These are phyloP conservation scores for Calamus simplicifolius DNA, from an alignment of 176 grass and related monocot species.

Conservation along the genomic window DNA sequence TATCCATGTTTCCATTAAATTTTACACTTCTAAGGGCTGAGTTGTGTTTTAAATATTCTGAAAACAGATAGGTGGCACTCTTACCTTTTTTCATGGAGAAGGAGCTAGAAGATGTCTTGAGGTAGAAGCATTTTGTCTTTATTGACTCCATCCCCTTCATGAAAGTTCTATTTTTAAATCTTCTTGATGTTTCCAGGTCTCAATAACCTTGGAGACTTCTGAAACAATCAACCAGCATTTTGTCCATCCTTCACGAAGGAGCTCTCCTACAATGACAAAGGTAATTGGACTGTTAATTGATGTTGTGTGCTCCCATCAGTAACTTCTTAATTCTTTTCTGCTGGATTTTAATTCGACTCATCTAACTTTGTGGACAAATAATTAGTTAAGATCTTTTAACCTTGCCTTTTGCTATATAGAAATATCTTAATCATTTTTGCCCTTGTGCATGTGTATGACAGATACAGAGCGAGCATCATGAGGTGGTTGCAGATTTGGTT, in stretches of 20 bases:
- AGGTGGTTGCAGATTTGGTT: conserved; percentile 79
- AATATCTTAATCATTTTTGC: too few species aligned
- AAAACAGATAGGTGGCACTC: conserved; percentile 80
- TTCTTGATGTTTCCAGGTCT: conserved; percentile 39
- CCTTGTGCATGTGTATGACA: conserved; percentile 11
- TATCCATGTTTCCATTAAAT: background rate
- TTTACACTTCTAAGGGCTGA: conserved; percentile 7
- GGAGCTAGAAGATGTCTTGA: conserved; percentile 64
- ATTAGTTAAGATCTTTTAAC: too few species aligned
- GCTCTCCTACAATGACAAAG: conserved; percentile 87
- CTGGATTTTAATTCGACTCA: conserved; percentile 1
- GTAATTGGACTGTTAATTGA: conserved; percentile 20
- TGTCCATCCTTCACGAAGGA: conserved; percentile 91
- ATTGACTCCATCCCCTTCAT: conserved; percentile 14
- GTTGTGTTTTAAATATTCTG: conserved; percentile 16
- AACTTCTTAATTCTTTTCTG: background rate
- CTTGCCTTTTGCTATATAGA: too few species aligned
- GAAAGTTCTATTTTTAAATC: background rate
- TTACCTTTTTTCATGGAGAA: conserved; percentile 78
- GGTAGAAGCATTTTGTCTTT: conserved; percentile 35
- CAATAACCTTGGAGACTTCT: conserved; percentile 82
- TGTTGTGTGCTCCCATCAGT: too few species aligned
- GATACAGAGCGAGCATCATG: conserved; percentile 90
- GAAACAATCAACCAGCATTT: conserved; percentile 73
- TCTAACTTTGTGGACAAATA: too few species aligned